Conservation (phyloP, 2,329 filamentous ascomycete species). For the Neonectria ditissima region DNA sequence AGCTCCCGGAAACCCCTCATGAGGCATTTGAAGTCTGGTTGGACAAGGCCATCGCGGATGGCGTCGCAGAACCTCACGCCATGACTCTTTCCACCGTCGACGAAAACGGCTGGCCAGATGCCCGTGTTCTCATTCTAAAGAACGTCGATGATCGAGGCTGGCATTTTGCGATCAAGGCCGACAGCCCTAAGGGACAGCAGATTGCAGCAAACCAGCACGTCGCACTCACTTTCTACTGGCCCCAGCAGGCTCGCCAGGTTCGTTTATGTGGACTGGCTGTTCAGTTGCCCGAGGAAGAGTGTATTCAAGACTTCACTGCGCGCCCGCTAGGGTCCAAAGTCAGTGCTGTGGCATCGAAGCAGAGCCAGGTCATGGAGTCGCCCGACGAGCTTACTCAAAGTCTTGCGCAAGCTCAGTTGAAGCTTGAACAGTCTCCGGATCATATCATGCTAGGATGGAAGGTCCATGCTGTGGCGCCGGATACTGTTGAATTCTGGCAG, state of each 20-base stretch:
- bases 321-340: conserved; percentile 17
- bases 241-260: conserved; percentile 21
- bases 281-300: conserved; percentile 9
- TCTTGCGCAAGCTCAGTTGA: background rate
- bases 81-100: conserved; percentile 30
- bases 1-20: conserved; percentile 12
- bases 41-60: conserved; percentile 9
- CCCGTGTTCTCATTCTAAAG: conserved; percentile 27
- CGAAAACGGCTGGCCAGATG: conserved; percentile 21
- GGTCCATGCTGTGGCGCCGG: conserved; percentile 12
- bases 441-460: conserved; percentile 1
- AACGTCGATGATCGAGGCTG: conserved; percentile 25
- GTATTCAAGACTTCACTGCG: conserved; percentile 14
- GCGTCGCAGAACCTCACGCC: conserved; percentile 23
- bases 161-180: conserved; percentile 26
- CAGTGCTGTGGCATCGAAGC: conserved; percentile 14
- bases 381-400: background rate
- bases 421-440: background rate
- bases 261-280: conserved; percentile 14
- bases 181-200: conserved; percentile 28
- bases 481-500: conserved; percentile 21
- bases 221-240: conserved; percentile 30
- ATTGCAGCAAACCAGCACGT: conserved; percentile 7
- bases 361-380: conserved; percentile 11
- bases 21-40: conserved; percentile 18